Evolutionary conservation across 2,329 filamentous ascomycete genomes (phyloP).

Genomic region (Fusarium albidum): DNA sequence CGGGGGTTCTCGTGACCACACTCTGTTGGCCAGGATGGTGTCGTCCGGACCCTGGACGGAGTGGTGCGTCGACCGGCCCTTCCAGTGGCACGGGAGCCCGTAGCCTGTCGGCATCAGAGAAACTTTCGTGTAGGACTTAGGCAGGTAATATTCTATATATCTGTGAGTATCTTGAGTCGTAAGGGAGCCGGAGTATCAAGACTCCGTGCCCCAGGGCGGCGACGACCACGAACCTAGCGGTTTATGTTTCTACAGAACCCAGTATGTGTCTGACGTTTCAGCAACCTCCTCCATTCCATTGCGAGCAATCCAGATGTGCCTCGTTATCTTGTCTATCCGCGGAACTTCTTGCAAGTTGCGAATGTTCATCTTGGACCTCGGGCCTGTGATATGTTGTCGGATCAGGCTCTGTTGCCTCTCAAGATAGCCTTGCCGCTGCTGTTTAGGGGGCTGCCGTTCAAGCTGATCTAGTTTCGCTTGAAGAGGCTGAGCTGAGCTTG

Average conservation of each 20-base stretch:
- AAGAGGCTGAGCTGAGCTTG: neutral
- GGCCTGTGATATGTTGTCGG: neutral
- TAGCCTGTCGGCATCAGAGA: slow-evolving; percentile 55
- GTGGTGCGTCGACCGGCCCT: slow-evolving; percentile 68
- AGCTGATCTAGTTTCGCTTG: neutral
- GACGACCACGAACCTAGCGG: slow-evolving; percentile 62
- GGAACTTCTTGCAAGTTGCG: slow-evolving; percentile 67
- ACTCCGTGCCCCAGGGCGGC: too few species aligned
- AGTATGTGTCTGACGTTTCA: slow-evolving; percentile 66
- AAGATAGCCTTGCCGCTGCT: neutral
- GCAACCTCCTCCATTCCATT: slow-evolving; percentile 61
- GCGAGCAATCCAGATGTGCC: slow-evolving; percentile 66
- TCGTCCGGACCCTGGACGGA: slow-evolving; percentile 52
- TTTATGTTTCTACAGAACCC: slow-evolving; percentile 70
- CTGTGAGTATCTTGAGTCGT: neutral
- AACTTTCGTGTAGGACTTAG: slow-evolving; percentile 57
- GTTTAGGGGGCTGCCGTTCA: neutral
- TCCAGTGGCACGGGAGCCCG: slow-evolving; percentile 66
- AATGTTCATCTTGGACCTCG: slow-evolving; percentile 54
- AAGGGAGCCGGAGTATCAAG: neutral
- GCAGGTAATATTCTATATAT: slow-evolving; percentile 65
- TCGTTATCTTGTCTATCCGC: slow-evolving; percentile 59
- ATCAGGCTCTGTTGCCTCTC: neutral
- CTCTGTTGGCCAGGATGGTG: slow-evolving; percentile 56
- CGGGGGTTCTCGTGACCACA: slow-evolving; percentile 68